Evolutionary conservation across 2,329 filamentous ascomycete species (phyloP).

Genomic region (Akanthomyces lecanii): DNA sequence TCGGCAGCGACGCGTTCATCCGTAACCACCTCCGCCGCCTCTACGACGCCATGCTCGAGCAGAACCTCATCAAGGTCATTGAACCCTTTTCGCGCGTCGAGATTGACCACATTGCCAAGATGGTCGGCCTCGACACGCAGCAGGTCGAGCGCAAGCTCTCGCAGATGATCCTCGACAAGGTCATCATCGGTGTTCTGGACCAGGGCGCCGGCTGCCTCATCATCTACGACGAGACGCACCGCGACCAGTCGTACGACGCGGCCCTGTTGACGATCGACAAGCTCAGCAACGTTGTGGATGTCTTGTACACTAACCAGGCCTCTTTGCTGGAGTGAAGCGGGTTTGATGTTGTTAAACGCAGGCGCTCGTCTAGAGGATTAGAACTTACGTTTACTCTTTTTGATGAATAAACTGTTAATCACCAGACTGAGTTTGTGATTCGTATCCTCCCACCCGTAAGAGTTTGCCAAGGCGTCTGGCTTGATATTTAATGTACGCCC

Average conservation of each 20-base stretch:
- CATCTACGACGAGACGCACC: slow-evolving; percentile 91
- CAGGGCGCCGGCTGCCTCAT: slow-evolving; percentile 97
- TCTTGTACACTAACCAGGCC: slow-evolving; percentile 96
- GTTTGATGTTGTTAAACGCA: not conserved
- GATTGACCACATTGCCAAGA: slow-evolving; percentile 93
- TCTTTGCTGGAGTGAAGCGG: slow-evolving; percentile 73
- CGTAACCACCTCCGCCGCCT: slow-evolving; percentile 91
- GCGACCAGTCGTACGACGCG: slow-evolving; percentile 90
- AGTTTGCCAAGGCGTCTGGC: too few species aligned
- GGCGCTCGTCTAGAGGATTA: slow-evolving; percentile 7
- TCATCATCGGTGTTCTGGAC: slow-evolving; percentile 95
- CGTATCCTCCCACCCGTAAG: not conserved
- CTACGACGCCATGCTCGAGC: slow-evolving; percentile 98
- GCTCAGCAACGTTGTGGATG: slow-evolving; percentile 94
- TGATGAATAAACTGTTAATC: slow-evolving; percentile 1
- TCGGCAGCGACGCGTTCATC: slow-evolving; percentile 93
- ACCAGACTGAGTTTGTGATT: not conserved
- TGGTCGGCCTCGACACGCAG: slow-evolving; percentile 92
- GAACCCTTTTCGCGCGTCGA: slow-evolving; percentile 97
- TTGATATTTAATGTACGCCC: too few species aligned
- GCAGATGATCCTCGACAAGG: slow-evolving; percentile 99
- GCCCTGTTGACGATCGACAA: slow-evolving; percentile 95
- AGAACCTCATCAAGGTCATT: slow-evolving; percentile 99
- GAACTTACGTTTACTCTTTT: not conserved
- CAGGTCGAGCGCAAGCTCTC: slow-evolving; percentile 98